Conservation (phyloP, 495 filamentous ascomycete genomes). For the Eremomyces bilateralis region DNA sequence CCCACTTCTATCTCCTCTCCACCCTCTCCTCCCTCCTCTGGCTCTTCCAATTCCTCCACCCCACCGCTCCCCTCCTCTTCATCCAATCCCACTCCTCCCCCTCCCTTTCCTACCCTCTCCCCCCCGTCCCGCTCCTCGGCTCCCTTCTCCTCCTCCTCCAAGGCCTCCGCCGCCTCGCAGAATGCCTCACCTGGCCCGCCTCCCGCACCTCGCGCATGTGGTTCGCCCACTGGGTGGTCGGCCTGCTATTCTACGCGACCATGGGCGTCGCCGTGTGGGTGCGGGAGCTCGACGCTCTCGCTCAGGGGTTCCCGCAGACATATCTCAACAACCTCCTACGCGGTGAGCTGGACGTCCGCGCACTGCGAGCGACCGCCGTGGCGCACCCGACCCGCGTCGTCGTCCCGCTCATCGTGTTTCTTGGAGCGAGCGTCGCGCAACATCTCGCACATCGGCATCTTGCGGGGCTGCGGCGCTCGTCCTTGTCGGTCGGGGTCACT, state of each 20-base stretch:
- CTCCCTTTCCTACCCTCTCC: conserved; percentile 42
- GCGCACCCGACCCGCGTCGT: not conserved
- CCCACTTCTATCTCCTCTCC: conserved; percentile 63
- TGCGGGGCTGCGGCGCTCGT: not conserved
- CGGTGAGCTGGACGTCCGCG: not conserved
- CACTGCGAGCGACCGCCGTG: not conserved
- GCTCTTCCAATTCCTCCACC: conserved; percentile 30
- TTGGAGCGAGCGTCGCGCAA: not conserved
- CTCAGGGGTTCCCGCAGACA: not conserved
- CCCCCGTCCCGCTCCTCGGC: not conserved
- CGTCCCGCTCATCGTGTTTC: not conserved
- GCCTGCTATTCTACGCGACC: conserved; percentile 52
- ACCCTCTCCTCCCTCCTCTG: conserved; percentile 55
- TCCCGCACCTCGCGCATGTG: conserved; percentile 57
- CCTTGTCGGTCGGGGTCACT: not conserved
- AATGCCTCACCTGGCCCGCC: conserved; percentile 40
- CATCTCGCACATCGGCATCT: not conserved
- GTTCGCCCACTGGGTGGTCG: conserved; percentile 60
- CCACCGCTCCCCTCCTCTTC: conserved; percentile 22
- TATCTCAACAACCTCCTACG: not conserved
- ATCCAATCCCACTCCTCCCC: conserved; percentile 32
- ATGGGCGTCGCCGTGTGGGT: conserved; percentile 65
- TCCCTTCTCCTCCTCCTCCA: conserved; percentile 22
- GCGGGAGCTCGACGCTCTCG: conserved; percentile 29
- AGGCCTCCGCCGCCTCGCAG: conserved; percentile 49